Evolutionary conservation across 495 filamentous ascomycete species (phyloP).

Genomic region (Aspergillus indologenus): DNA sequence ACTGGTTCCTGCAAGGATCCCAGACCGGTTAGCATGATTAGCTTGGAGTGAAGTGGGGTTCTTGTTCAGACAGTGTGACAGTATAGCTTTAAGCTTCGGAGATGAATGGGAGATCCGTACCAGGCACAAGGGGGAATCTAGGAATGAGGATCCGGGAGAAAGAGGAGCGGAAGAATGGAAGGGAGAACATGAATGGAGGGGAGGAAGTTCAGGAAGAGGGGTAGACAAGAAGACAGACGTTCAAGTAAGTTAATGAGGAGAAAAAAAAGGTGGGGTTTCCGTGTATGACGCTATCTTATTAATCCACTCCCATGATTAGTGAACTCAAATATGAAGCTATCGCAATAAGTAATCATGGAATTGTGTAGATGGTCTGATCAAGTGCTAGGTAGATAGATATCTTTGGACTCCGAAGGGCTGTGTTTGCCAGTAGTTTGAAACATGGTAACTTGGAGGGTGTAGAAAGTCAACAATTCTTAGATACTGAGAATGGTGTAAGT

Average conservation of each 20-base stretch:
- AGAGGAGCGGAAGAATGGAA: constrained; percentile 19
- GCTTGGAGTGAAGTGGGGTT: constrained; percentile 15
- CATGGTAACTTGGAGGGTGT: no score
- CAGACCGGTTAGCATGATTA: constrained; percentile 22
- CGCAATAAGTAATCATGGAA: no score
- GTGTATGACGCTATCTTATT: constrained; percentile 20
- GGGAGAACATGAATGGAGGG: constrained; percentile 15
- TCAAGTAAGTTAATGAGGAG: constrained; percentile 19
- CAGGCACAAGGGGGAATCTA: constrained; percentile 20
- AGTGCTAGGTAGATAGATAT: no score
- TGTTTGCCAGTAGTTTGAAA: no score
- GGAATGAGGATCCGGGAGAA: constrained; percentile 29
- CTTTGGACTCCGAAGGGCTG: no score
- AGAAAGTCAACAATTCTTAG: no score
- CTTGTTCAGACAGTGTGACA: background rate
- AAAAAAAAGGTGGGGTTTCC: constrained; percentile 17
- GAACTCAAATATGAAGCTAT: no score
- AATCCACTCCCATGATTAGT: background rate
- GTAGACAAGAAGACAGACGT: constrained; percentile 7
- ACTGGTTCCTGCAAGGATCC: constrained; percentile 18
- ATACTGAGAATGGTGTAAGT: no score
- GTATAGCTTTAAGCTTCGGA: constrained; percentile 1
- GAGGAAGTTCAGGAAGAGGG: background rate
- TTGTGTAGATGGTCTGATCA: no score
- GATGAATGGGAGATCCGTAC: constrained; percentile 10